Conservation (phyloP, 202 grass and related monocot genomes). For the Dendrocalamus latiflorus region DNA sequence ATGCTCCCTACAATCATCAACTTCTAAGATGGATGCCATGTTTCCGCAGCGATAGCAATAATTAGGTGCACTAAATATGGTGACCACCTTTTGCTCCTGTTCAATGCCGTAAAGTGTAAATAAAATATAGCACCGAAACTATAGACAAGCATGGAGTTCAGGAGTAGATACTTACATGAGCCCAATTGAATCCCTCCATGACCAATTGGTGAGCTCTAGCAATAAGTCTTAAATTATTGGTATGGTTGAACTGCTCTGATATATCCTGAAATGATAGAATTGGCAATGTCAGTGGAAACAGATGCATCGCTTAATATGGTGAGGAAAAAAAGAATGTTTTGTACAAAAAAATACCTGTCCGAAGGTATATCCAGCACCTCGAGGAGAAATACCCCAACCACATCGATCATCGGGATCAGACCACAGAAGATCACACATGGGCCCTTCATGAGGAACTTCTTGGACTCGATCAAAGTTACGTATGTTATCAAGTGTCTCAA, state of each 20-base stretch:
- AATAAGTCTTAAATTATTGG: constrained; percentile 89
- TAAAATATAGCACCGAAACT: constrained; percentile 1
- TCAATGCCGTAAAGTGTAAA: constrained; percentile 25
- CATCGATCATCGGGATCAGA: constrained; percentile 95
- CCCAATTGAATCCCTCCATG: constrained; percentile 99
- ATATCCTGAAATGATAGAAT: constrained; percentile 70
- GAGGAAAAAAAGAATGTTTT: background rate
- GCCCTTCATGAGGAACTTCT: constrained; percentile 98
- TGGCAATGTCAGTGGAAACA: constrained; percentile 8
- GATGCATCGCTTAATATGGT: background rate
- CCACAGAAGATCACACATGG: constrained; percentile 98
- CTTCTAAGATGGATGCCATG: constrained; percentile 98
- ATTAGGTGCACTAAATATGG: constrained; percentile 98
- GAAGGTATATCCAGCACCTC: constrained; percentile 96
- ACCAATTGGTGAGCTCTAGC: constrained; percentile 98
- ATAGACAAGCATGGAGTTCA: background rate
- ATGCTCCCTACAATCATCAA: constrained; percentile 95
- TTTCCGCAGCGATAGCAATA: constrained; percentile 98
- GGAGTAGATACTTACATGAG: constrained; percentile 64
- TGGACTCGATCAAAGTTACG: constrained; percentile 93
- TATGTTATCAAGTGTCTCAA: constrained; percentile 95
- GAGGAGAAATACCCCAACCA: constrained; percentile 96
- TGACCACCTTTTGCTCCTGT: constrained; percentile 99
- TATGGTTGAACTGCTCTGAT: constrained; percentile 98
- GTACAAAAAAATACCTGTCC: constrained; percentile 56